These are phyloP conservation scores for Arthrinium puccinioides DNA, from an alignment of 2,329 filamentous ascomycete genomes.

Conservation along the genomic window DNA sequence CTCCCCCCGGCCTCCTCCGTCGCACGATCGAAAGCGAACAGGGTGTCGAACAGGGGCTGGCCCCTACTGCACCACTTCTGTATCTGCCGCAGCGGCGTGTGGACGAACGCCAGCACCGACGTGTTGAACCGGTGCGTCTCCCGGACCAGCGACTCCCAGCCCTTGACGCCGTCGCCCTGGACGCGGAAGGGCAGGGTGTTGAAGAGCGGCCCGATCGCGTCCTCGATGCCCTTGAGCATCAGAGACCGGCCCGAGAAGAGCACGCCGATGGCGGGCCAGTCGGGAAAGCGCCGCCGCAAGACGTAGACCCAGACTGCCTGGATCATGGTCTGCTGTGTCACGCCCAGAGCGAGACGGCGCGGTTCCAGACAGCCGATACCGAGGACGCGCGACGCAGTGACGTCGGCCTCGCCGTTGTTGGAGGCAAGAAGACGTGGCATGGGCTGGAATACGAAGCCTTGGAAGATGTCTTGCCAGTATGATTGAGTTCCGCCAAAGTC, in stretches of 20 bases:
- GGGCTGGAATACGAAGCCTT: conserved; percentile 18
- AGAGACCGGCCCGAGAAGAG: conserved; percentile 74
- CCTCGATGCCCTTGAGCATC: conserved; percentile 56
- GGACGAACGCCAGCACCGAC: conserved; percentile 62
- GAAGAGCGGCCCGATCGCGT: conserved; percentile 75
- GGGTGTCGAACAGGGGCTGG: conserved; percentile 63
- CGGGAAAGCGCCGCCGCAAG: conserved; percentile 42
- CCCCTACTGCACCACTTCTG: conserved; percentile 66
- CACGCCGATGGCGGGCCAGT: conserved; percentile 57
- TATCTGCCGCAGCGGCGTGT: conserved; percentile 71
- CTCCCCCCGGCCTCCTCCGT: conserved; percentile 14
- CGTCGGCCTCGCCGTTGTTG: conserved; percentile 5
- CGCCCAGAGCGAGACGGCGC: conserved; percentile 51
- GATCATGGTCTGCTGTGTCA: conserved; percentile 72
- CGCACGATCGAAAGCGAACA: conserved; percentile 72
- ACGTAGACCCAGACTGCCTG: conserved; percentile 68
- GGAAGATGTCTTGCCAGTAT: conserved; percentile 64
- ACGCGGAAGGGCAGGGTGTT: conserved; percentile 76
- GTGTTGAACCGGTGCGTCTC: conserved; percentile 67
- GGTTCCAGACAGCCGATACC: conserved; percentile 38
- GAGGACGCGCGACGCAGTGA: conserved; percentile 21
- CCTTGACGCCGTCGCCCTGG: conserved; percentile 34
- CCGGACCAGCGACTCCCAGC: conserved; percentile 53
- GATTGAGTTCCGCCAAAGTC: conserved; percentile 28
- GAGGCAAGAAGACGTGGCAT: conserved; percentile 12